Conservation (phyloP, 148 eudicot genomes). For the Oxyria digyna region DNA sequence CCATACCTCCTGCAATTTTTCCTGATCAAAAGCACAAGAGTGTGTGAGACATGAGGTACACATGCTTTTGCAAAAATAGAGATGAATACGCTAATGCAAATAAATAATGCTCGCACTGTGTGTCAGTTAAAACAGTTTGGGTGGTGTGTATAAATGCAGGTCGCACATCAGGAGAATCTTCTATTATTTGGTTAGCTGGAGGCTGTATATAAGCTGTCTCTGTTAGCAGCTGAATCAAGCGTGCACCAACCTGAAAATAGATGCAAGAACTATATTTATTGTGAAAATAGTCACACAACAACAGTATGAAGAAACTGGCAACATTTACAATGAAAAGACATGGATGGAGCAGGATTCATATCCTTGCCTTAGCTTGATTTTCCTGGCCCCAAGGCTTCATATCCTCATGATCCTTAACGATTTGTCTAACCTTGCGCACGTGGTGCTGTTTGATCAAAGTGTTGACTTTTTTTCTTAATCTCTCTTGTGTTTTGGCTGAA, state of each 20-base stretch:
- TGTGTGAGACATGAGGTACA: neutral
- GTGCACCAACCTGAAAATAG: conserved; percentile 55
- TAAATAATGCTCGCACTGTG: conserved; percentile 37
- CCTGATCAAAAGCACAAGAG: conserved; percentile 28
- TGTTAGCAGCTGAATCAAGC: conserved; percentile 60
- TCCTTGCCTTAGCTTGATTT: conserved; percentile 7
- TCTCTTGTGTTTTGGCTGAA: neutral
- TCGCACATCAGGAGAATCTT: conserved; percentile 72
- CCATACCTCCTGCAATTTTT: conserved; percentile 58
- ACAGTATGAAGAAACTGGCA: neutral
- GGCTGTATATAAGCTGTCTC: conserved; percentile 89
- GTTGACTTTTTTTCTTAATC: conserved; percentile 7
- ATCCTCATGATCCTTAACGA: conserved; percentile 8
- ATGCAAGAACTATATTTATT: neutral
- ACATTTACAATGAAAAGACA: neutral
- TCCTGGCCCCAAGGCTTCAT: conserved; percentile 12
- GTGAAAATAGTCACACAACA: neutral
- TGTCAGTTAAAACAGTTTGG: conserved; percentile 31
- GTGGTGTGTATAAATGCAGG: conserved; percentile 80
- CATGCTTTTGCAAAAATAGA: neutral
- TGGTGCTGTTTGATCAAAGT: conserved; percentile 8
- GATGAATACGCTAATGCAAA: neutral
- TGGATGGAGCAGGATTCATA: neutral
- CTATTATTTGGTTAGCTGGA: conserved; percentile 57
- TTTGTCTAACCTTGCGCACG: neutral